Conservation (phyloP, 2,329 filamentous ascomycete genomes). For the Aspergillus quadrilineatus region DNA sequence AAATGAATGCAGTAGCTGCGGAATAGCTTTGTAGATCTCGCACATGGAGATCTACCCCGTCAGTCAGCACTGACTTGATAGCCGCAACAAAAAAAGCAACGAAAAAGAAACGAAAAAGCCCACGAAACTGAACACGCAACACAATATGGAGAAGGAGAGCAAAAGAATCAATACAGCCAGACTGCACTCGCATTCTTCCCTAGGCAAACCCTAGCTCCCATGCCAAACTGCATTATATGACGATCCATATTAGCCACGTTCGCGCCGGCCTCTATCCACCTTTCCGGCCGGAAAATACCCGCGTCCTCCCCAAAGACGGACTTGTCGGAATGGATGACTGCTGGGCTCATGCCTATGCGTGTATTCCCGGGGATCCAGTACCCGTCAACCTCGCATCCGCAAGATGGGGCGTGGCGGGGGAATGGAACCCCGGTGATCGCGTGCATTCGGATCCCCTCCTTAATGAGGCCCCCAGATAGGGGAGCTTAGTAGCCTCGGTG, state of each 20-base stretch:
- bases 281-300: background rate
- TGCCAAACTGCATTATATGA: conserved; percentile 15
- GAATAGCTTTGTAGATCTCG: conserved; percentile 20
- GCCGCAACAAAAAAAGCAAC: too few relatives aligned
- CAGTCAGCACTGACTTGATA: background rate
- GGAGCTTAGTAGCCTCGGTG: conserved; percentile 32
- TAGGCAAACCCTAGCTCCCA: conserved; percentile 12
- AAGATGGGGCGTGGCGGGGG: conserved; percentile 20
- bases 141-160: background rate
- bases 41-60: conserved; percentile 15
- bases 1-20: conserved; percentile 11
- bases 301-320: conserved; percentile 6
- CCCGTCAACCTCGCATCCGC: conserved; percentile 8
- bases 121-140: too few relatives aligned
- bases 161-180: too few relatives aligned
- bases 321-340: conserved; percentile 9
- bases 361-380: conserved; percentile 13
- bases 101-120: too few relatives aligned
- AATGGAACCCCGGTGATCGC: conserved; percentile 25
- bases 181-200: conserved; percentile 13
- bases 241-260: conserved; percentile 1
- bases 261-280: background rate
- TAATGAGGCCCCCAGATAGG: conserved; percentile 53
- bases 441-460: conserved; percentile 50
- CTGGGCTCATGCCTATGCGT: conserved; percentile 11